These are phyloP conservation scores for Glycyrrhiza uralensis DNA, from an alignment of 306 rosid genomes.

Conservation along the genomic window DNA sequence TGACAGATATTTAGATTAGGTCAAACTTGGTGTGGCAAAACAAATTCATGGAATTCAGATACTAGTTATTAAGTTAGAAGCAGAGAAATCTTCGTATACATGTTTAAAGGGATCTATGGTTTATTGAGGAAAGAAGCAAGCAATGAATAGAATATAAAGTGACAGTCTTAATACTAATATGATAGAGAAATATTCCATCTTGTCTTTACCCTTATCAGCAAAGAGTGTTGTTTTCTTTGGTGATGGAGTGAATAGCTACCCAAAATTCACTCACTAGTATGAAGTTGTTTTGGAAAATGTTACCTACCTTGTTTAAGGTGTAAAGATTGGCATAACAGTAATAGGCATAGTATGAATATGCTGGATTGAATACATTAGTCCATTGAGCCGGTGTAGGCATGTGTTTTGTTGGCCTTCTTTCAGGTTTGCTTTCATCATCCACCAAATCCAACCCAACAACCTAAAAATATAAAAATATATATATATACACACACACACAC, in stretches of 20 bases:
- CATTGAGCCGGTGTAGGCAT: conserved; percentile 95
- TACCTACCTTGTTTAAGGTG: conserved; percentile 72
- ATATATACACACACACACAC: no score
- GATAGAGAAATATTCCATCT: background rate
- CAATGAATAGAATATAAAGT: background rate
- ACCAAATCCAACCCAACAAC: conserved; percentile 92
- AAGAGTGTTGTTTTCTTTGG: background rate
- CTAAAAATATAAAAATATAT: conserved; percentile 35
- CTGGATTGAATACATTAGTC: conserved; percentile 91
- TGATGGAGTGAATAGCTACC: background rate
- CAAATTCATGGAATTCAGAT: background rate
- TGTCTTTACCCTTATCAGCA: background rate
- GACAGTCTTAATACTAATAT: background rate
- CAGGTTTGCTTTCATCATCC: conserved; percentile 91
- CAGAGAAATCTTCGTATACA: background rate
- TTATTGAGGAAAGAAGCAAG: conserved; percentile 1
- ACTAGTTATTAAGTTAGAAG: background rate
- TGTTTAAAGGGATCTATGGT: background rate
- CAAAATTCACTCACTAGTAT: background rate
- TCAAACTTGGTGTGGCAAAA: conserved; percentile 23
- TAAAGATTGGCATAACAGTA: conserved; percentile 94
- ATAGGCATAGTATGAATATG: conserved; percentile 84
- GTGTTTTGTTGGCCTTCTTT: conserved; percentile 92
- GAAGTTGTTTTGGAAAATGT: background rate
- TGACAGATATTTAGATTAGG: conserved; percentile 35